Evolutionary conservation across 1,139 yeast species (phyloP).

Genomic region (Pneumocystis carinii): DNA sequence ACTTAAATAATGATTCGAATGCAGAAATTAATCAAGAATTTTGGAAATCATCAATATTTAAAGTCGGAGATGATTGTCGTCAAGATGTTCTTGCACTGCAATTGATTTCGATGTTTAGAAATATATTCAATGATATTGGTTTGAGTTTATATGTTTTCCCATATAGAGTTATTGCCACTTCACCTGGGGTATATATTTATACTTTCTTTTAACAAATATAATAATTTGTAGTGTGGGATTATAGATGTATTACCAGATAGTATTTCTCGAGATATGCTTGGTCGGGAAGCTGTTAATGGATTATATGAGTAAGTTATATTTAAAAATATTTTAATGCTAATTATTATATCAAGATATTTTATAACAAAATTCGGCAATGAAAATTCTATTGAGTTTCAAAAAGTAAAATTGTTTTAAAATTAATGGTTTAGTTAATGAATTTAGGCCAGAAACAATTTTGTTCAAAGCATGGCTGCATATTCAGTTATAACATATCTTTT

Average conservation of each 20-base stretch:
- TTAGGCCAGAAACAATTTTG: conserved; percentile 63
- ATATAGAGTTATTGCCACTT: conserved; percentile 91
- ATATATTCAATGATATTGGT: conserved; percentile 79
- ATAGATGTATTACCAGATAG: conserved; percentile 94
- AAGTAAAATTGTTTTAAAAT: conserved; percentile 24
- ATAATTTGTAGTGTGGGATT: conserved; percentile 51
- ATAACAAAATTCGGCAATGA: conserved; percentile 89
- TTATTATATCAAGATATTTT: conserved; percentile 34
- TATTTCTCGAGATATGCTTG: conserved; percentile 92
- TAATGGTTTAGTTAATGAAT: neutral
- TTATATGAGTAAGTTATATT: conserved; percentile 41
- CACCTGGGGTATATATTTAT: conserved; percentile 48
- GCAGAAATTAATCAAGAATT: conserved; percentile 19
- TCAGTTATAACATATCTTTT: conserved; percentile 81
- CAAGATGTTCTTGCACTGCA: conserved; percentile 94
- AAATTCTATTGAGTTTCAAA: conserved; percentile 73
- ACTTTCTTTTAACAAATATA: neutral
- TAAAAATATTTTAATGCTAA: neutral
- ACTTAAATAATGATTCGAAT: conserved; percentile 28
- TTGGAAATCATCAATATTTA: conserved; percentile 95
- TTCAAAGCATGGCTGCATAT: conserved; percentile 89
- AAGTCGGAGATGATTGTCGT: conserved; percentile 97
- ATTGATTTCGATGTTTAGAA: conserved; percentile 75
- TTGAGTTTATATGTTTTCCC: conserved; percentile 86
- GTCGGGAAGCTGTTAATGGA: conserved; percentile 97